phyloP scores from a whole-genome alignment of 345 rosid genomes.

The Erysimum cheiranthoides region DNA sequence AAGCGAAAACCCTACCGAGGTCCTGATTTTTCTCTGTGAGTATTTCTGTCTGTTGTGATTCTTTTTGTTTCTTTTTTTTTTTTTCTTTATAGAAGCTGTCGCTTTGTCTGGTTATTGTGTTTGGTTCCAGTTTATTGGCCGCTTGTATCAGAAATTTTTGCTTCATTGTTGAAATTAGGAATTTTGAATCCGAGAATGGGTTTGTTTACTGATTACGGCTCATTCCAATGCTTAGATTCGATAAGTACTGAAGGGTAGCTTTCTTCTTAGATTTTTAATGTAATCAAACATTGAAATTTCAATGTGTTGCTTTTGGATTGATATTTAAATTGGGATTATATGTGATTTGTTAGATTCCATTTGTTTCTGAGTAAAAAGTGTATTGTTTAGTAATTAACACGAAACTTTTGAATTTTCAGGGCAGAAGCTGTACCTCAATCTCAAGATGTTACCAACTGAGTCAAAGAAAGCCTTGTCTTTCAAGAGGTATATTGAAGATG shows the following conservation, averaged over 20 bases:
- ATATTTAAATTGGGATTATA: neutral
- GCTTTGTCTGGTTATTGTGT: constrained; percentile 9
- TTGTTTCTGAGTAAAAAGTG: neutral
- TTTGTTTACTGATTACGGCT: neutral
- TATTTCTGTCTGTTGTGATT: neutral
- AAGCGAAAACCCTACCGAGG: constrained; percentile 40
- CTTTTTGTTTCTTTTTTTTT: neutral
- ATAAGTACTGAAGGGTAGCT: neutral
- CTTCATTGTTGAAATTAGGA: neutral
- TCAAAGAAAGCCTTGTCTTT: constrained; percentile 63
- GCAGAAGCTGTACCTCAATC: constrained; percentile 45
- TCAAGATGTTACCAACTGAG: constrained; percentile 65
- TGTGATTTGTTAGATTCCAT: neutral
- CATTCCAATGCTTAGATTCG: neutral
- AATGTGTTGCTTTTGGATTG: constrained; percentile 6
- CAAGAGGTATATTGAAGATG: constrained; percentile 57
- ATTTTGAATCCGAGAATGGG: neutral
- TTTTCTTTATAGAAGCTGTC: neutral
- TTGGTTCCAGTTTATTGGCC: constrained; percentile 16
- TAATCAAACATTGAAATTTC: neutral
- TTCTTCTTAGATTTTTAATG: neutral
- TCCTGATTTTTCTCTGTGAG: constrained; percentile 22
- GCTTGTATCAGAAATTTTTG: constrained; percentile 21
- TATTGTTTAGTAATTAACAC: neutral
- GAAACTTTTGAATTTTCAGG: constrained; percentile 13